Evolutionary conservation across 169 alveolate genomes (phyloP).

Genomic region (Cyclospora cayetanensis): DNA sequence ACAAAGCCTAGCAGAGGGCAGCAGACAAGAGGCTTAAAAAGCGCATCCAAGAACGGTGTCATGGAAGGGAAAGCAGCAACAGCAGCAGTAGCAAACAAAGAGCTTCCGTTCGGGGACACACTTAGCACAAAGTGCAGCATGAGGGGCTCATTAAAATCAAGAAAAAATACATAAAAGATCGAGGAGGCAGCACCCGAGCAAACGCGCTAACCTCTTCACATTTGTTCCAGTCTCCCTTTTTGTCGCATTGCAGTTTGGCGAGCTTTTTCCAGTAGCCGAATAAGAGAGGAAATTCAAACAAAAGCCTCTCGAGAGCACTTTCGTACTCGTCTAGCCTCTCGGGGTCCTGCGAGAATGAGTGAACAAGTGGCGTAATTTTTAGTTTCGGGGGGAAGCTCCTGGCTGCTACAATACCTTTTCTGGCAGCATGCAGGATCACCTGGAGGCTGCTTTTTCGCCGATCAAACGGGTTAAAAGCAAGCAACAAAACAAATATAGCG

Average conservation of each 20-base stretch:
- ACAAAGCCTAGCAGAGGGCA: no score
- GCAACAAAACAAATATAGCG: not conserved
- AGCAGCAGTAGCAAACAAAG: no score
- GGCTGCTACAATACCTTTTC: no score
- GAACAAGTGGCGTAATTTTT: not conserved
- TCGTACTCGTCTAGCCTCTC: conserved; percentile 68
- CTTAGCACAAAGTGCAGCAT: no score
- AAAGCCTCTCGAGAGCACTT: conserved; percentile 47
- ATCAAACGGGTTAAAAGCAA: not conserved
- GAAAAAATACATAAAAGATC: no score
- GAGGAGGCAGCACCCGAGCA: not conserved
- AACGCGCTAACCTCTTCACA: conserved; percentile 50
- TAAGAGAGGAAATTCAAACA: conserved; percentile 71
- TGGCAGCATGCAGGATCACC: no score
- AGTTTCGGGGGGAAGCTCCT: not conserved
- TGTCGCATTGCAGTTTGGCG: conserved; percentile 57
- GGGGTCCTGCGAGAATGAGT: conserved; percentile 33
- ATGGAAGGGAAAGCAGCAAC: no score
- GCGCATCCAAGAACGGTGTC: no score
- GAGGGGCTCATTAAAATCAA: no score
- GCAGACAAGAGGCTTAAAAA: no score
- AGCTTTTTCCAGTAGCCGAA: conserved; percentile 73
- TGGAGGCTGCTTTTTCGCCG: not conserved
- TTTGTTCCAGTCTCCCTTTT: conserved; percentile 61
- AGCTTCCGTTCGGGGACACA: no score